Evolutionary conservation across 495 filamentous ascomycete species (phyloP), one percentile per base, ranked within the genome.

Genomic region (Xylaria grammica): DNA sequence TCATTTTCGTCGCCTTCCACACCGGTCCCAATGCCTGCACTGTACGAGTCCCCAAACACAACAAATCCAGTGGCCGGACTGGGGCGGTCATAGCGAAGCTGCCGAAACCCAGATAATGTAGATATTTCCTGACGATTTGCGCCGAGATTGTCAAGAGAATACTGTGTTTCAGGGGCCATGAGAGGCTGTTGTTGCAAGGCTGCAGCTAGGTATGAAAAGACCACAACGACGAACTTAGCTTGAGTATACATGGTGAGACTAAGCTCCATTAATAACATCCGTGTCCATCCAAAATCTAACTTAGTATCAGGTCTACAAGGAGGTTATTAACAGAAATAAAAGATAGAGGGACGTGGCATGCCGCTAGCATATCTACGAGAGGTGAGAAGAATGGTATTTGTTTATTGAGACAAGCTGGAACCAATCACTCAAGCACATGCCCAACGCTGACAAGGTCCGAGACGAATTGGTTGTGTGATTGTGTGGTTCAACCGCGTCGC

Each of bases 31-130:
- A 83, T 81, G 24, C 82, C 81, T 3, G 81, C 77, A 32, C 75
- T 78, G 57, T 82, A 84, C 9, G 80, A 82, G 62, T 84, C 81
- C 8, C 82, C 82, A 38, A 83, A 69, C 15, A 79, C 74, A 52
- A 73, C 72, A 63, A 81, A 81, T 42, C 75, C 76, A 4, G 65
- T 57, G 36, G 6, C 20, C 15, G 17, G 22, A 22, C 10, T 4
- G 5, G 34, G 22, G 3, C 8, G 24, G 38, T 9, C 17, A 44
- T 42, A 4, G 17, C 26, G 38, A 45, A 44, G 19, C 13, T 10
- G 24, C 24, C 17, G 54, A 17, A 29, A 24, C 22, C n/a, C 26
- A 19, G 54, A 44, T 38, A 38, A 57, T 17, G 38, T 24, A 32
- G 54, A 38, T 38, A 8, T 44, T 36, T 45, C 24, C 45, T 44